Evolutionary conservation across 2,329 filamentous ascomycete genomes (phyloP).

Genomic region (Podosphaera aphanis): DNA sequence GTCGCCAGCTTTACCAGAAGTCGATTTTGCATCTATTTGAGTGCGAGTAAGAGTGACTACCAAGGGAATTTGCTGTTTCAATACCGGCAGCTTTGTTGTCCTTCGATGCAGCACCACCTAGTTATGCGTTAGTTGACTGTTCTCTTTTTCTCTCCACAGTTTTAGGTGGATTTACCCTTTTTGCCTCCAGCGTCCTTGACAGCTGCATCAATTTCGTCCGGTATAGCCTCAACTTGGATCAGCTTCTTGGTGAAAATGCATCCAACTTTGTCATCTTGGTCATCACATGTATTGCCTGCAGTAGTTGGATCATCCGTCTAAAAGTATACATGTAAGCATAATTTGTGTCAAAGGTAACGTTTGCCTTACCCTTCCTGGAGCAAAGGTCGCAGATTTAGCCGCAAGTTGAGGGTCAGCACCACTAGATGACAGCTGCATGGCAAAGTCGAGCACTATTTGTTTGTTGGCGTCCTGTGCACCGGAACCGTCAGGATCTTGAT

Average conservation of each 20-base stretch:
- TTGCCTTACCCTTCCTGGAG: slow-evolving; percentile 26
- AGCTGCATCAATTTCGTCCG: slow-evolving; percentile 26
- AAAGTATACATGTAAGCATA: slow-evolving; percentile 8
- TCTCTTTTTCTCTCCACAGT: too few relatives aligned
- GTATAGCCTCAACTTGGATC: slow-evolving; percentile 28
- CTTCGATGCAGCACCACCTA: too few relatives aligned
- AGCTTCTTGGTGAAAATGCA: slow-evolving; percentile 31
- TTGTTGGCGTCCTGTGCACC: slow-evolving; percentile 35
- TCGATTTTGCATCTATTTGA: too few relatives aligned
- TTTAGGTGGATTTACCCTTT: neutral
- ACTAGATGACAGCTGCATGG: slow-evolving; percentile 33
- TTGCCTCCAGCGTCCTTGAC: slow-evolving; percentile 16
- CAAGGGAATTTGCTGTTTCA: too few relatives aligned
- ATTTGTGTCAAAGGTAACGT: slow-evolving; percentile 8
- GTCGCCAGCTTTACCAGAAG: too few relatives aligned
- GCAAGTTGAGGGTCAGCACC: slow-evolving; percentile 39
- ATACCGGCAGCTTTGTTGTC: too few relatives aligned
- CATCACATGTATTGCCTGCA: slow-evolving; percentile 27
- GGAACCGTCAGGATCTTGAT: slow-evolving; percentile 41
- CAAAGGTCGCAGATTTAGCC: slow-evolving; percentile 36
- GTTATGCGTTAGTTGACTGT: too few relatives aligned
- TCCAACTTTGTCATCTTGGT: slow-evolving; percentile 22
- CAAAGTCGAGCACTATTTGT: slow-evolving; percentile 32
- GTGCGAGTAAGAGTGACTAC: too few relatives aligned
- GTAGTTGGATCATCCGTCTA: slow-evolving; percentile 23